phyloP scores from a whole-genome alignment of 345 rosid species.

The Citrus cavaleriei region DNA sequence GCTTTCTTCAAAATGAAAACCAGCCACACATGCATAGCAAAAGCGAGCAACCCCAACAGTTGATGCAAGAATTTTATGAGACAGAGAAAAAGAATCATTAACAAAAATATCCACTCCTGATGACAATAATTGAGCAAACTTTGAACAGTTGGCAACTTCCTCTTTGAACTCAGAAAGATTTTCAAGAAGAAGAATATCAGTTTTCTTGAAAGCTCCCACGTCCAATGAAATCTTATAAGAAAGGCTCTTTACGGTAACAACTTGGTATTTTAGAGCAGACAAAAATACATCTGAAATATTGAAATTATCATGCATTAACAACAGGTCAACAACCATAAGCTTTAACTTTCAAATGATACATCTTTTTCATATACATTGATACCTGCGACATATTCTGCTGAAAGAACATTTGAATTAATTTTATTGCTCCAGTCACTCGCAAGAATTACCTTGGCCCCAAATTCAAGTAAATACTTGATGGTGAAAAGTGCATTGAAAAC shows the following conservation, averaged over 20 bases:
- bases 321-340: conserved; percentile 1
- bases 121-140: conserved; percentile 46
- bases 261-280: conserved; percentile 36
- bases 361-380: background rate
- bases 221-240: conserved; percentile 23
- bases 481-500: conserved; percentile 40
- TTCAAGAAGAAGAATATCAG: conserved; percentile 43
- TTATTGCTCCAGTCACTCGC: conserved; percentile 46
- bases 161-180: conserved; percentile 53
- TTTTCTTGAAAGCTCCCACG: conserved; percentile 28
- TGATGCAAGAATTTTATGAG: conserved; percentile 65
- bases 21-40: conserved; percentile 52
- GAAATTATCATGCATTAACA: conserved; percentile 5
- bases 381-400: conserved; percentile 46
- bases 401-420: conserved; percentile 26
- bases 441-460: conserved; percentile 53
- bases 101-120: conserved; percentile 66
- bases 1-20: conserved; percentile 57
- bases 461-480: conserved; percentile 41
- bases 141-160: conserved; percentile 53
- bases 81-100: conserved; percentile 53
- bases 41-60: conserved; percentile 55
- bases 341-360: background rate
- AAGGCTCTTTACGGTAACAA: conserved; percentile 26
- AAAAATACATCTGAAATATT: conserved; percentile 45